Conservation (phyloP, 352 stramenopile genomes). For the Phytophthora hybrid region DNA sequence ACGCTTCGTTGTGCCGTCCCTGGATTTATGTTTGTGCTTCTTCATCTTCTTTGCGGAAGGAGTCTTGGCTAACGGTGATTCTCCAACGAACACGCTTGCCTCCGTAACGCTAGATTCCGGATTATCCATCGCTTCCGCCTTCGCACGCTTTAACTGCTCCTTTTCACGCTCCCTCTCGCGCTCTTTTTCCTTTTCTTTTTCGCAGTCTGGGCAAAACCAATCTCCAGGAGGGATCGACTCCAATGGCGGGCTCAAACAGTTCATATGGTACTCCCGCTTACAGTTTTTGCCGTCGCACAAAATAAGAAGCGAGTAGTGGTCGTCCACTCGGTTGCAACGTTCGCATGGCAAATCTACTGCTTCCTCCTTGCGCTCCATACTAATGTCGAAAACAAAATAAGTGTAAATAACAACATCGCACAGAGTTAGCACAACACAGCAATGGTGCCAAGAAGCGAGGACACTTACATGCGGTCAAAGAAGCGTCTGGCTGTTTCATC, state of each 20-base stretch:
- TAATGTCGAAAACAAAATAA: constrained; percentile 30
- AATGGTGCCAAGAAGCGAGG: background rate
- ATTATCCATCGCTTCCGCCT: constrained; percentile 37
- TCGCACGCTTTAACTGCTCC: constrained; percentile 43
- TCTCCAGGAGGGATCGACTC: constrained; percentile 66
- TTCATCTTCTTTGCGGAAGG: constrained; percentile 49
- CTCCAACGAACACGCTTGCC: constrained; percentile 27
- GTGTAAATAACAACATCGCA: constrained; percentile 5
- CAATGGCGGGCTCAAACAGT: constrained; percentile 78
- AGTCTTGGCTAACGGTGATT: constrained; percentile 24
- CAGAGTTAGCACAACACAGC: background rate
- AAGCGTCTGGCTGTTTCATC: constrained; percentile 65
- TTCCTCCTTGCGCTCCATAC: constrained; percentile 75
- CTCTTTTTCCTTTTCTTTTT: constrained; percentile 52
- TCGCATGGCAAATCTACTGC: constrained; percentile 84
- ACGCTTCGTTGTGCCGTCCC: constrained; percentile 64
- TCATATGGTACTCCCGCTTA: constrained; percentile 90
- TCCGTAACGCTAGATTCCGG: constrained; percentile 20
- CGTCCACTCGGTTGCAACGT: constrained; percentile 81
- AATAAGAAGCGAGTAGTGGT: constrained; percentile 85
- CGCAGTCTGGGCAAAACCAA: constrained; percentile 84
- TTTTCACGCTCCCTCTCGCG: constrained; percentile 54
- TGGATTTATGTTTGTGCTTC: constrained; percentile 70
- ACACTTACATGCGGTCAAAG: constrained; percentile 84
- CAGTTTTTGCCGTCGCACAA: constrained; percentile 86